Evolutionary conservation across 345 rosid species (phyloP), one percentile per base, ranked within the genome.

Genomic region (Euclidium syriacum): DNA sequence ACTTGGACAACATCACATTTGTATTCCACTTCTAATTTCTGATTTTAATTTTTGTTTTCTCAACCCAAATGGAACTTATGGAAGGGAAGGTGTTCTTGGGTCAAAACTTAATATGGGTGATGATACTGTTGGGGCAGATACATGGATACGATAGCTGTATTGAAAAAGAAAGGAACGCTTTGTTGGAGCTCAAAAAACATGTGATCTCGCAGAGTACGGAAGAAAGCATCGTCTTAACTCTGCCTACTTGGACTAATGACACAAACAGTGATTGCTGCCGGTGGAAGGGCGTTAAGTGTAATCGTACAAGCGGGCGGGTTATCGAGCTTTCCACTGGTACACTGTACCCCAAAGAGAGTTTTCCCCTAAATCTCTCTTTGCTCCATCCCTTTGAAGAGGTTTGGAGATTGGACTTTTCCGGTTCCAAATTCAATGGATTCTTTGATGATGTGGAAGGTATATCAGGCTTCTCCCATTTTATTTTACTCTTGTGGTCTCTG

Each of bases 341-440:
- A 0, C 0, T 10, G 19, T 0, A 0, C 17, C 0, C 9, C 1
- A 32, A 43, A 22, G 47, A 65, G 10, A 20, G 0, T 2, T 10
- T 20, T 54, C 46, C 38, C 10, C 36, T 65, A 14, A 43, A 65
- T 7, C 26, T 65, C 5, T 53, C 62, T 33, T 65, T 52, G 46
- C 6, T 65, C 34, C 54, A 65, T 53, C 54, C 70, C 14, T 53
- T 65, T 32, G 62, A 65, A 53, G 62, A 53, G 0, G 25, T 52
- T 32, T 53, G 18, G 53, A 16, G 14, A 32, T 11, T 65, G 4
- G 0, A 29, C 61, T 41, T 64, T 8, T 38, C 49, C 7, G 0
- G 1, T 5, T 1, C 1, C 2, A 0, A 1, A 2, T 30, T 19
- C 39, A 18, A 2, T 32, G 42, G 15, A 15, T 35, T 62, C 0